These are phyloP conservation scores for Pontederia crassipes DNA, from an alignment of 176 grass and related monocot genomes.

Conservation along the genomic window DNA sequence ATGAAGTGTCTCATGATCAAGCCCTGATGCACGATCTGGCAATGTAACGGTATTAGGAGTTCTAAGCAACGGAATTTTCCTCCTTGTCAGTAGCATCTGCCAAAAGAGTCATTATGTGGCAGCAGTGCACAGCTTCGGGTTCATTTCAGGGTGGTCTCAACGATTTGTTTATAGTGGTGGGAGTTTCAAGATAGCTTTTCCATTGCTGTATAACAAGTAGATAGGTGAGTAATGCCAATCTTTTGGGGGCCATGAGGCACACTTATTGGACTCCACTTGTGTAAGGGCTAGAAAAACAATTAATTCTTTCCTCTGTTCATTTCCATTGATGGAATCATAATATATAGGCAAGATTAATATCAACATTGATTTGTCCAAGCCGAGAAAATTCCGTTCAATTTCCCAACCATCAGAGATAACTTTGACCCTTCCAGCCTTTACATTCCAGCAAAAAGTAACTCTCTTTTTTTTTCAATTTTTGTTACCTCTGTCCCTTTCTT, in stretches of 20 bases:
- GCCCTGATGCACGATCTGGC: too few relatives aligned
- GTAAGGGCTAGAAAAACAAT: conserved; percentile 18
- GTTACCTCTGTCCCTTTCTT: too few relatives aligned
- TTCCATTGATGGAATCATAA: conserved; percentile 25
- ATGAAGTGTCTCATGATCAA: neutral
- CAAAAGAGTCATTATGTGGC: neutral
- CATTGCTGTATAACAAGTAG: neutral
- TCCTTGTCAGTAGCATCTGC: too few relatives aligned
- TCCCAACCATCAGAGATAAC: neutral
- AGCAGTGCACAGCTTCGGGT: neutral
- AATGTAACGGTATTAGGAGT: neutral
- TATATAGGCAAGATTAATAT: conserved; percentile 5
- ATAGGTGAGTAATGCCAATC: neutral
- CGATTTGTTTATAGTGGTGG: neutral
- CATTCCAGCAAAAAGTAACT: too few relatives aligned
- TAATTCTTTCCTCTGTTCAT: conserved; percentile 8
- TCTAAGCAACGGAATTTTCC: neutral
- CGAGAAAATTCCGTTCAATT: neutral
- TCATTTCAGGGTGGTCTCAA: neutral
- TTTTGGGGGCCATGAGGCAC: conserved; percentile 20
- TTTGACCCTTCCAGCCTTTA: too few relatives aligned
- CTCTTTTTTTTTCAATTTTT: too few relatives aligned
- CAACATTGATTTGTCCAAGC: neutral
- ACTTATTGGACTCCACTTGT: too few relatives aligned
- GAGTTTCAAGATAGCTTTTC: neutral